Evolutionary conservation across 805 yeast species (phyloP).

Genomic region (Candida morakotiae): DNA sequence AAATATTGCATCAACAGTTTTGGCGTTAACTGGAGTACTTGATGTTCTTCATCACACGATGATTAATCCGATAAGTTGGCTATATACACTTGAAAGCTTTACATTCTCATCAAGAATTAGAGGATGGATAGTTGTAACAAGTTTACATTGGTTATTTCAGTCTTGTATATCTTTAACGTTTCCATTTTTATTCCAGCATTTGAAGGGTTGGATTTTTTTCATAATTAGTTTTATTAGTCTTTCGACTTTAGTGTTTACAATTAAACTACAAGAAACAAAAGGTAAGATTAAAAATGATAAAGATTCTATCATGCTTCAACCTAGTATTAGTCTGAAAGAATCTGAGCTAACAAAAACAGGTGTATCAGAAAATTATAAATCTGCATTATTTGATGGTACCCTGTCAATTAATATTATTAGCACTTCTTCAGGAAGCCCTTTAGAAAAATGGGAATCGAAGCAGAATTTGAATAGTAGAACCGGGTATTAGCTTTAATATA

Average conservation of each 20-base stretch:
- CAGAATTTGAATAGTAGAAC: background rate
- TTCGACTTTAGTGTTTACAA: conserved; percentile 22
- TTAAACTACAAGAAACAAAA: conserved; percentile 44
- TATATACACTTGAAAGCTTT: conserved; percentile 48
- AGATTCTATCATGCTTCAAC: background rate
- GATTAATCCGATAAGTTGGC: conserved; percentile 44
- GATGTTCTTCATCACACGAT: conserved; percentile 46
- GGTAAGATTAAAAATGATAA: conserved; percentile 7
- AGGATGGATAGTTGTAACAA: conserved; percentile 44
- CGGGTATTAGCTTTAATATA: background rate
- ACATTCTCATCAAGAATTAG: conserved; percentile 42
- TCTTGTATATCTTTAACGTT: conserved; percentile 34
- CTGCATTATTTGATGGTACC: background rate
- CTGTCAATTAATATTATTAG: background rate
- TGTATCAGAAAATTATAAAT: background rate
- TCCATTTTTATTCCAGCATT: conserved; percentile 32
- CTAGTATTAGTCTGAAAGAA: background rate
- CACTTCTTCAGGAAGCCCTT: background rate
- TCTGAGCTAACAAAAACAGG: background rate
- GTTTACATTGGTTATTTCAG: conserved; percentile 42
- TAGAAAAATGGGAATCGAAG: background rate
- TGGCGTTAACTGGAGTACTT: conserved; percentile 42
- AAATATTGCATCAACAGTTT: conserved; percentile 36
- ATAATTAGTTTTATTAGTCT: conserved; percentile 32
- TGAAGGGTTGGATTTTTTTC: conserved; percentile 40